Conservation (phyloP, 805 yeast genomes). For the Starmerella bombicola region DNA sequence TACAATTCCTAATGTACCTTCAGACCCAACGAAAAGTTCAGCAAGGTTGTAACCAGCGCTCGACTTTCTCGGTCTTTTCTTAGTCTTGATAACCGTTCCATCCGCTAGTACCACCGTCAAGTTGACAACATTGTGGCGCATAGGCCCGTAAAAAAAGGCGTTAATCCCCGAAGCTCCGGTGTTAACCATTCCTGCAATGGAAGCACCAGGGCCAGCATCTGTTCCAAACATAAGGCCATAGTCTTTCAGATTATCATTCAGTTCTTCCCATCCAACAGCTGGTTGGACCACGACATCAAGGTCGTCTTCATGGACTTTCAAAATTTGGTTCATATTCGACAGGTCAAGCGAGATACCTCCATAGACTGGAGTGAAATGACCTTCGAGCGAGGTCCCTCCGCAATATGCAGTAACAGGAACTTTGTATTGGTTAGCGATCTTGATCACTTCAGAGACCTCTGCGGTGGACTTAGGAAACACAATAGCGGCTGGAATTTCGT, state of each 20-base stretch:
- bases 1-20: slow-evolving; percentile 55
- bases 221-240: slow-evolving; percentile 61
- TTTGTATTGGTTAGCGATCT: slow-evolving; percentile 43
- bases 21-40: slow-evolving; percentile 69
- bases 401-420: slow-evolving; percentile 70
- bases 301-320: slow-evolving; percentile 54
- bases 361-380: slow-evolving; percentile 63
- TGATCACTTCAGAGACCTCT: slow-evolving; percentile 52
- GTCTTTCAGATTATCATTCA: slow-evolving; percentile 42
- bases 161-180: slow-evolving; percentile 35
- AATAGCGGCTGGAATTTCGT: slow-evolving; percentile 43
- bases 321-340: slow-evolving; percentile 45
- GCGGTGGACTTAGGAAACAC: slow-evolving; percentile 55
- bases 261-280: slow-evolving; percentile 32
- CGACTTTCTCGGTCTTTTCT: slow-evolving; percentile 63
- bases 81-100: slow-evolving; percentile 68
- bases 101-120: slow-evolving; percentile 75
- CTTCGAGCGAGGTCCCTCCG: slow-evolving; percentile 76
- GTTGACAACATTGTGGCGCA: slow-evolving; percentile 67
- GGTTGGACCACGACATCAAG: slow-evolving; percentile 70
- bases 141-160: slow-evolving; percentile 69
- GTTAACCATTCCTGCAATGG: slow-evolving; percentile 73
- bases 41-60: slow-evolving; percentile 76
- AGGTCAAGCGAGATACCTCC: slow-evolving; percentile 58
- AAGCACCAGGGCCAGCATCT: slow-evolving; percentile 86